Percentiles rank a stretch among this genome's conserved stretches.
Conservation (phyloP, 2,329 filamentous ascomycete genomes). For the Penicillium janthinellum region DNA sequence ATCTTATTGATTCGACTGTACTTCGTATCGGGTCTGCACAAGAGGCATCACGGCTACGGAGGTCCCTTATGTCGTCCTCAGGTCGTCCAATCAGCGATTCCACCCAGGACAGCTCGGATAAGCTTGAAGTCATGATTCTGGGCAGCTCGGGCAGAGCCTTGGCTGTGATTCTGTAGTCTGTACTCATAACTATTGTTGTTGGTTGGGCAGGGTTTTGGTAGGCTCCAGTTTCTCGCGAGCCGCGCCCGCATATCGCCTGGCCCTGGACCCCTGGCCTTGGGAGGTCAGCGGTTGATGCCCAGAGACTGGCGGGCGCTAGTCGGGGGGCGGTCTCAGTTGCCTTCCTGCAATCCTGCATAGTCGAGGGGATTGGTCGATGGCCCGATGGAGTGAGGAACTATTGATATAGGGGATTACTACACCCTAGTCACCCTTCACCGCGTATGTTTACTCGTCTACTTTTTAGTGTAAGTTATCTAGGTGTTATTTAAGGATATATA, state of each 20-base stretch:
- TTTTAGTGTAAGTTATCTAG: too few species aligned
- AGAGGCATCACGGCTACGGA: too few species aligned
- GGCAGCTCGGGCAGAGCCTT: too few species aligned
- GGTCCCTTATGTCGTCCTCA: not conserved
- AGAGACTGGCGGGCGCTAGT: not conserved
- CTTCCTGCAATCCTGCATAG: not conserved
- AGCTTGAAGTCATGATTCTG: slow-evolving; percentile 3
- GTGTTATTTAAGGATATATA: too few species aligned
- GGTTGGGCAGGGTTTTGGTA: not conserved
- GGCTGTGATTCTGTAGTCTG: not conserved
- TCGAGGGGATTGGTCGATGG: not conserved
- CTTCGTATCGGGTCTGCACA: not conserved
- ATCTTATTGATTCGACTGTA: not conserved
- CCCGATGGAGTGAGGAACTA: not conserved
- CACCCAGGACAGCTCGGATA: not conserved
- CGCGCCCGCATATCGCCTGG: not conserved
- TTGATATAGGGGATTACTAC: not conserved
- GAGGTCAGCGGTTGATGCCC: not conserved
- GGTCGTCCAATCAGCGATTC: not conserved
- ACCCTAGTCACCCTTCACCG: too few species aligned
- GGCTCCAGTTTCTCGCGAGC: not conserved
- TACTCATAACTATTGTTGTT: too few species aligned
- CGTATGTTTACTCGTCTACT: too few species aligned
- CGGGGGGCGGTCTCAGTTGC: not conserved
- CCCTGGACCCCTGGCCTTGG: too few species aligned